A percentile compares a stretch with the other conserved stretches of the same genome.
phyloP scores from a whole-genome alignment of 2,329 filamentous ascomycete genomes.

The Stagonosporopsis vannaccii region DNA sequence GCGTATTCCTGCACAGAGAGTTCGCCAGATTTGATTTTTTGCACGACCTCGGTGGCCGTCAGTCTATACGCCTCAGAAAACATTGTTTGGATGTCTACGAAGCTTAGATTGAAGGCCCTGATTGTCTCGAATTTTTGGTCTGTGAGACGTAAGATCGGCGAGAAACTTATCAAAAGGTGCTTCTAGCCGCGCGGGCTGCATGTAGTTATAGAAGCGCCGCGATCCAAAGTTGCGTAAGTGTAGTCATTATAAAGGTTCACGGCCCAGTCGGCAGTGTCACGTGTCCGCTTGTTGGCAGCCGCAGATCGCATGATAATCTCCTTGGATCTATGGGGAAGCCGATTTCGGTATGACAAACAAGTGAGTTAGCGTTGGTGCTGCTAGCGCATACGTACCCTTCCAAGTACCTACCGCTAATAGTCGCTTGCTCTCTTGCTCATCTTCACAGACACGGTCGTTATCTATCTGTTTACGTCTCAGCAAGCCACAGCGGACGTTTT shows the following conservation, averaged over 20 bases:
- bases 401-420: neutral
- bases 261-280: neutral
- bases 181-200: no score
- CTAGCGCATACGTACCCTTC: neutral
- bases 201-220: no score
- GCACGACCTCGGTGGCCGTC: conserved; percentile 33
- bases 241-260: neutral
- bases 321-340: neutral
- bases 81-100: neutral
- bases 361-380: neutral
- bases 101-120: no score
- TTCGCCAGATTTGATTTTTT: conserved; percentile 31
- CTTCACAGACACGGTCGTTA: neutral
- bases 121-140: no score
- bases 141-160: no score
- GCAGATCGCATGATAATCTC: neutral
- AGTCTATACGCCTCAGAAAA: conserved; percentile 10
- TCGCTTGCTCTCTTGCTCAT: neutral
- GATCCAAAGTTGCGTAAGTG: neutral
- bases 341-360: neutral
- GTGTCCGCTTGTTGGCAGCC: neutral
- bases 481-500: neutral
- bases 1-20: conserved; percentile 41
- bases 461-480: neutral
- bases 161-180: no score